phyloP scores from a whole-genome alignment of 768 basidiomycete genomes.

The Flagelloscypha sp. region DNA sequence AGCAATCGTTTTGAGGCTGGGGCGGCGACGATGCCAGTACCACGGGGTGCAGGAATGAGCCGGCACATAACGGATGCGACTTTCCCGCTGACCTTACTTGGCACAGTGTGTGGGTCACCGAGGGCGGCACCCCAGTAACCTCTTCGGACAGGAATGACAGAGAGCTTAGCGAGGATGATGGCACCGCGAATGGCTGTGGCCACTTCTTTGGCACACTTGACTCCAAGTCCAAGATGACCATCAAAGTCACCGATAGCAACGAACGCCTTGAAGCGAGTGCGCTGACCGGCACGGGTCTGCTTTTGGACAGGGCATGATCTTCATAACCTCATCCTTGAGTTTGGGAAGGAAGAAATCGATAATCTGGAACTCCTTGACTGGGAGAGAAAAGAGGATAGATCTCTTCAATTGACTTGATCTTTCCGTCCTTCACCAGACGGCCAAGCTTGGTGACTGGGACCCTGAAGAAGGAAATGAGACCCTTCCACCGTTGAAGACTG shows the following conservation, averaged over 20 bases:
- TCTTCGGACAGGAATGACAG: constrained; percentile 94
- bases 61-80: constrained; percentile 99
- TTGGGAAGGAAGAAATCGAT: constrained; percentile 99
- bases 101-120: constrained; percentile 98
- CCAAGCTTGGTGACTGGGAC: constrained; percentile 98
- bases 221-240: constrained; percentile 97
- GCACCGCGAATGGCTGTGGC: constrained; percentile 99
- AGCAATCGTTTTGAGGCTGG: constrained; percentile 94
- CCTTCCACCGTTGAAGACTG: constrained; percentile 9
- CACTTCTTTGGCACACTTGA: constrained; percentile 99
- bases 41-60: constrained; percentile 95
- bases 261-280: constrained; percentile 99
- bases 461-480: constrained; percentile 35
- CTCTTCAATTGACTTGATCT: constrained; percentile 99
- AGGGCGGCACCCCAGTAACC: constrained; percentile 99
- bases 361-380: constrained; percentile 99
- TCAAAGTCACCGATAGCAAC: constrained; percentile 99
- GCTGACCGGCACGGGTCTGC: constrained; percentile 98
- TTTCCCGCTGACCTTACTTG: constrained; percentile 97
- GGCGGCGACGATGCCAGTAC: constrained; percentile 98
- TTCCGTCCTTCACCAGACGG: constrained; percentile 97
- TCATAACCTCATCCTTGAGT: constrained; percentile 99
- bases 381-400: constrained; percentile 99
- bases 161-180: constrained; percentile 97
- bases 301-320: constrained; percentile 99